phyloP scores from a whole-genome alignment of 225 moss, liverwort and hornwort species.

The Anthoceros angustus region DNA sequence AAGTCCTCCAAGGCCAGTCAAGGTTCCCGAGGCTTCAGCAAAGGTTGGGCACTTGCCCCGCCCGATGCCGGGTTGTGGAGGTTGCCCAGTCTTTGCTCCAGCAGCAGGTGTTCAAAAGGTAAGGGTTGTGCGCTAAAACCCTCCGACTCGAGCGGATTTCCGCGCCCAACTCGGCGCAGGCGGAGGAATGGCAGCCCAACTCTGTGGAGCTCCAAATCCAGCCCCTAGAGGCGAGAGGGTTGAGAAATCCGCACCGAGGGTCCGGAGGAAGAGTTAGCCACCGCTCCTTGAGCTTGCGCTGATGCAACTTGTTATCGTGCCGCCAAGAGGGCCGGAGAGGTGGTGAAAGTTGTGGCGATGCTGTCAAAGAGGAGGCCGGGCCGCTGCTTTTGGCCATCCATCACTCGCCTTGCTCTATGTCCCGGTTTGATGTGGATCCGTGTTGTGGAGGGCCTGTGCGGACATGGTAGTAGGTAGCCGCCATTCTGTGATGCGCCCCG shows the following conservation, averaged over 20 bases:
- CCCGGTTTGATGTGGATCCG: background rate
- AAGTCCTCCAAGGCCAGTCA: too few relatives aligned
- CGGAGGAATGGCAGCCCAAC: too few relatives aligned
- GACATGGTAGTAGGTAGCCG: constrained; percentile 3
- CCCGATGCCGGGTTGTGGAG: background rate
- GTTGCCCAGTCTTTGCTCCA: background rate
- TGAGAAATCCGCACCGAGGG: background rate
- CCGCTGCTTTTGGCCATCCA: too few relatives aligned
- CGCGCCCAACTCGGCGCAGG: too few relatives aligned
- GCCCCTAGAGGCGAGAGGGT: background rate
- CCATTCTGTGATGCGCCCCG: too few relatives aligned
- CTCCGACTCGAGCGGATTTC: background rate
- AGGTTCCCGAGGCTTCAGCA: too few relatives aligned
- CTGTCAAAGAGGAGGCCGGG: background rate
- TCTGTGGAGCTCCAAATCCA: too few relatives aligned
- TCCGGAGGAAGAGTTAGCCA: background rate
- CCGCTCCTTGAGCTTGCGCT: background rate
- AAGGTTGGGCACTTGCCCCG: too few relatives aligned
- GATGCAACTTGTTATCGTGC: background rate
- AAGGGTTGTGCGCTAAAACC: background rate
- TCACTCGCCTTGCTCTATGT: background rate
- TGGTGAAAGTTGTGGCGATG: background rate
- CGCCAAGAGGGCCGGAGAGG: background rate
- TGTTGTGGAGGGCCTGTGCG: background rate
- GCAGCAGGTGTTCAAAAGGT: background rate